Conservation (phyloP, 2,329 filamentous ascomycete species). For the Ilyonectria mors-panacis region DNA sequence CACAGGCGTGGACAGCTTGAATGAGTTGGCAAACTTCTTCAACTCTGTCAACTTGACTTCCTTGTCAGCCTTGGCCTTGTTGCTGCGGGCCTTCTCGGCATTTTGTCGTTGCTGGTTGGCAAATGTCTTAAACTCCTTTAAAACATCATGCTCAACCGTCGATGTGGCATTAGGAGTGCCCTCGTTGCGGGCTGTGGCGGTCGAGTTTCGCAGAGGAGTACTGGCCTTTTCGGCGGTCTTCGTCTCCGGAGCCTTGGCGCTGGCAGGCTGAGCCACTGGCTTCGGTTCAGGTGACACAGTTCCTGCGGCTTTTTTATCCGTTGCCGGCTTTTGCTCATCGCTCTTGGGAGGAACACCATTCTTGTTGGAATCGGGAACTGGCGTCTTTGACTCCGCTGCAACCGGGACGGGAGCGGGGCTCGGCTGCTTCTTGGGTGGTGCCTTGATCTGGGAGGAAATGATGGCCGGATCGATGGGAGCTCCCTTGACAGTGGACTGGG, state of each 20-base stretch:
- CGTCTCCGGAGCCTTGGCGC: slow-evolving; percentile 50
- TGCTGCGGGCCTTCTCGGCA: slow-evolving; percentile 69
- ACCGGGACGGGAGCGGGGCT: slow-evolving; percentile 31
- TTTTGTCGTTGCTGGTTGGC: slow-evolving; percentile 69
- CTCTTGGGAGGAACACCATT: slow-evolving; percentile 50
- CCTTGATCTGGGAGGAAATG: slow-evolving; percentile 85
- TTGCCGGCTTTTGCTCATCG: slow-evolving; percentile 45
- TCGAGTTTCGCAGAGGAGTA: slow-evolving; percentile 50
- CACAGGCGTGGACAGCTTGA: slow-evolving; percentile 94
- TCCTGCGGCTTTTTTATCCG: slow-evolving; percentile 49
- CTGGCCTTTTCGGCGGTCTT: slow-evolving; percentile 48
- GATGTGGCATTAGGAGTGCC: slow-evolving; percentile 68
- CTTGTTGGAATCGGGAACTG: slow-evolving; percentile 47
- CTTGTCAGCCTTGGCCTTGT: slow-evolving; percentile 81
- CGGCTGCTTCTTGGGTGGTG: slow-evolving; percentile 57
- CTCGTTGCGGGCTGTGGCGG: slow-evolving; percentile 58
- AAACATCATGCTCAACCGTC: slow-evolving; percentile 74
- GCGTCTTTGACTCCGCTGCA: slow-evolving; percentile 45
- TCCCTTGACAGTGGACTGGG: slow-evolving; percentile 80
- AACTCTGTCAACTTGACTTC: slow-evolving; percentile 94
- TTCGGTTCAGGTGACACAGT: slow-evolving; percentile 49
- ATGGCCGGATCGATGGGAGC: slow-evolving; percentile 90
- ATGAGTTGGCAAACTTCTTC: slow-evolving; percentile 93
- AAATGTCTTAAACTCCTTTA: slow-evolving; percentile 76
- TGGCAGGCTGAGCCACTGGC: slow-evolving; percentile 49